These are phyloP conservation scores for Cinchona pubescens DNA, from an alignment of 257 asterid genomes.

Conservation along the genomic window DNA sequence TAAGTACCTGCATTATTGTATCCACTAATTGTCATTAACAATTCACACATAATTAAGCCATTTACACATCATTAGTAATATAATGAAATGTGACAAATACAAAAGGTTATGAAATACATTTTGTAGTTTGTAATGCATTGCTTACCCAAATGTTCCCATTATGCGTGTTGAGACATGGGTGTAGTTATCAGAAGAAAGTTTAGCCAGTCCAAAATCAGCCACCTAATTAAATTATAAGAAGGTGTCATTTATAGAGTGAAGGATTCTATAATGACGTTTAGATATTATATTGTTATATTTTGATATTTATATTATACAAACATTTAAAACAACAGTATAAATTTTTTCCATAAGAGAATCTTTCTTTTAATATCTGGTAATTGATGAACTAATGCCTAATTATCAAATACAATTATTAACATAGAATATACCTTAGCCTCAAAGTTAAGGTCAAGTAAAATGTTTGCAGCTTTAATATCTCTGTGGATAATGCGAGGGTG, in stretches of 20 bases:
- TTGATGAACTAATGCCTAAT: no score
- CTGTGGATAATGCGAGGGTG: conserved; percentile 93
- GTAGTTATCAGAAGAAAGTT: conserved; percentile 64
- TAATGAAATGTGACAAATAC: background rate
- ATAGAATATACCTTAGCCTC: conserved; percentile 68
- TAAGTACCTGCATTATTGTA: conserved; percentile 48
- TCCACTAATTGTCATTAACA: no score
- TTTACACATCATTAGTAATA: background rate
- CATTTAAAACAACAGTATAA: no score
- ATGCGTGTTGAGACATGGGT: conserved; percentile 94
- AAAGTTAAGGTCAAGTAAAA: conserved; percentile 51
- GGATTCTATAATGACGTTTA: no score
- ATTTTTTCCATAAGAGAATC: no score
- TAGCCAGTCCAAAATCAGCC: conserved; percentile 94
- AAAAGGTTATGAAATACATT: background rate
- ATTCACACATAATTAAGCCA: background rate
- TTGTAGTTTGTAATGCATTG: background rate
- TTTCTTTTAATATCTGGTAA: background rate
- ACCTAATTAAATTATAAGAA: conserved; percentile 44
- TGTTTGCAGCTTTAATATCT: conserved; percentile 85
- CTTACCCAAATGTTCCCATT: conserved; percentile 96
- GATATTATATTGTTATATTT: no score
- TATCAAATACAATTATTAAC: background rate
- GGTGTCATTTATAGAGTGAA: background rate
- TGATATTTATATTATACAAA: no score